Evolutionary conservation across 1,139 yeast genomes (phyloP), one percentile per base, ranked within the genome.

Genomic region (Sugiyamaella sp.): DNA sequence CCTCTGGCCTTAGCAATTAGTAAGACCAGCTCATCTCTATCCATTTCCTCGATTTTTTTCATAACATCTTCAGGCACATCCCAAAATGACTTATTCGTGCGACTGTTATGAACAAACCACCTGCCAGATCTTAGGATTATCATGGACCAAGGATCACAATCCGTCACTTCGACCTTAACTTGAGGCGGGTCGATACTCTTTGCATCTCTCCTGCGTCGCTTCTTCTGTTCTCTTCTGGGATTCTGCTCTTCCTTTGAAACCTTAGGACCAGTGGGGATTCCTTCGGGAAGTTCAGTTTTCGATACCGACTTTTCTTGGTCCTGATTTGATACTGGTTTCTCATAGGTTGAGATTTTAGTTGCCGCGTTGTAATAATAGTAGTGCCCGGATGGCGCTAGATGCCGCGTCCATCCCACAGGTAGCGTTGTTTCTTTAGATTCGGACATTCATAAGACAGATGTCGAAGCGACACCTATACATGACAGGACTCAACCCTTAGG

Each of bases 1-100:
- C 84, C 84, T 32, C 84, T 67, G 3, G 80, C 75, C 32, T 71
- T 66, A 0, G 81, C 84, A 12, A 79, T 65, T 52, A 78, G 58
- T 33, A 70, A 50, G 0, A 80, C 56, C 14, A 80, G 55, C 43
- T 68, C 63, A 16, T 70, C 68, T 19, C 67, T 64, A 33, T 77
- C 76, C 35, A 77, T 44, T 2, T 60, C 56, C 1, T 66, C 64
- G 24, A 76, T 52, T 4, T 68, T 60, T 2, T 59, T 58, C 16
- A 63, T 53, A 32, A 76, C 72, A 1, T 60, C 64, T 33, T 70
- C 75, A 1, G 73, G 71, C 1, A 79, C 71, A 22, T 59, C 58
- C 79, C 79, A 74, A 3, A 60, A 56, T 0, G 80, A 72, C 48
- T 62, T 60, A 5, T 60, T 60, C 0, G 74, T 66, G 2, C 51